These are phyloP conservation scores for Geotrichum siamense DNA, from an alignment of 1,139 yeast genomes.

Conservation along the genomic window DNA sequence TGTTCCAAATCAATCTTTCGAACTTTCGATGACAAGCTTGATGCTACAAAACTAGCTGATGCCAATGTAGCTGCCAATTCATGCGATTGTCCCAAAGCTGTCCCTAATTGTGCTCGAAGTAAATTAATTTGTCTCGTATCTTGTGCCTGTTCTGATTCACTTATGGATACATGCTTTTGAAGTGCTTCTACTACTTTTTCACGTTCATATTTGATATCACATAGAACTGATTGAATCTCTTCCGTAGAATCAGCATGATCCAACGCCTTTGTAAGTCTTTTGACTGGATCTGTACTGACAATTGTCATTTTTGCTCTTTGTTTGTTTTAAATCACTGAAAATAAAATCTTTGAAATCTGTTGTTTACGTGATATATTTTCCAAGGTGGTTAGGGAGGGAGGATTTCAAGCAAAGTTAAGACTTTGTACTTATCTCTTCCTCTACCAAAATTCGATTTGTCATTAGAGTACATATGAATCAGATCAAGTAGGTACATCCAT, in stretches of 20 bases:
- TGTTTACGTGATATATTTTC: too few relatives aligned
- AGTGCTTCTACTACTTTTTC: conserved; percentile 9
- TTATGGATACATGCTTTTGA: conserved; percentile 14
- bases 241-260: conserved; percentile 16
- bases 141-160: conserved; percentile 15
- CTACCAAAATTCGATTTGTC: too few relatives aligned
- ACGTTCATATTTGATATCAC: conserved; percentile 10
- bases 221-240: conserved; percentile 13
- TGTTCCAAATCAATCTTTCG: conserved; percentile 66
- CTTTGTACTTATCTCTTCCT: too few relatives aligned
- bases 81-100: conserved; percentile 36
- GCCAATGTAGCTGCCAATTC: conserved; percentile 47
- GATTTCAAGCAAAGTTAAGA: too few relatives aligned
- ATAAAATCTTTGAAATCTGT: too few relatives aligned
- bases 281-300: too few relatives aligned
- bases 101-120: conserved; percentile 29
- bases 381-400: too few relatives aligned
- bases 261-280: conserved; percentile 10
- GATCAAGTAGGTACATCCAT: too few relatives aligned
- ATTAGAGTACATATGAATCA: too few relatives aligned
- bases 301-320: too few relatives aligned
- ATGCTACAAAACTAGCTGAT: conserved; percentile 59
- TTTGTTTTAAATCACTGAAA: too few relatives aligned
- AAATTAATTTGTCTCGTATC: conserved; percentile 25
- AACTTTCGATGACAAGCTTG: conserved; percentile 60